Conservation (phyloP, 768 basidiomycete genomes). For the Galerina sulciceps region DNA sequence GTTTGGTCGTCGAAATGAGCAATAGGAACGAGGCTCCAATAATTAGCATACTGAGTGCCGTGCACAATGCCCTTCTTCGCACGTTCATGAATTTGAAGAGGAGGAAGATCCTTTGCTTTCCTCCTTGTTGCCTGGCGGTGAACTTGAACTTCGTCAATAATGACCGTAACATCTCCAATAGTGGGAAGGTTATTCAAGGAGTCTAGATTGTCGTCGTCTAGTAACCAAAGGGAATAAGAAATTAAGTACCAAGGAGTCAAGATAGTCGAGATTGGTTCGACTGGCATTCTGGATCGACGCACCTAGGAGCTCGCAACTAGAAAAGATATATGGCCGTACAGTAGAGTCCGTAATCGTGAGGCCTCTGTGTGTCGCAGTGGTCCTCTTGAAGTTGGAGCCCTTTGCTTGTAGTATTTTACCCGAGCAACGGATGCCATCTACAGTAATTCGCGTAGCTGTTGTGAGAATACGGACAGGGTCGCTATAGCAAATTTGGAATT, state of each 20-base stretch:
- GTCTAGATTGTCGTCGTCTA: constrained; percentile 14
- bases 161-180: constrained; percentile 13
- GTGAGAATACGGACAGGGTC: not conserved
- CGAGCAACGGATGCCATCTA: constrained; percentile 4
- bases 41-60: constrained; percentile 23
- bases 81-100: constrained; percentile 25
- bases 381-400: not conserved
- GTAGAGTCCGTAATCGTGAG: not conserved
- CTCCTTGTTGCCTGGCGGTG: not conserved
- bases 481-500: constrained; percentile 8
- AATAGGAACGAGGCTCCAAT: not conserved
- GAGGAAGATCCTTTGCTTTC: not conserved
- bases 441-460: not conserved
- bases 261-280: no score
- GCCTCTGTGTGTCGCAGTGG: constrained; percentile 6
- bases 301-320: constrained; percentile 14
- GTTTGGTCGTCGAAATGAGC: not conserved
- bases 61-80: constrained; percentile 31
- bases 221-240: no score
- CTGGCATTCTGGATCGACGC: not conserved
- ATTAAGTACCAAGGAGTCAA: not conserved
- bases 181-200: not conserved
- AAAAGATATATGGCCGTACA: constrained; percentile 13
- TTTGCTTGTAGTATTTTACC: not conserved
- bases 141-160: not conserved